A percentile compares a stretch with the other conserved stretches of the same genome.
phyloP scores from a whole-genome alignment of 2,329 filamentous ascomycete genomes.

The Cercospora berteroae region DNA sequence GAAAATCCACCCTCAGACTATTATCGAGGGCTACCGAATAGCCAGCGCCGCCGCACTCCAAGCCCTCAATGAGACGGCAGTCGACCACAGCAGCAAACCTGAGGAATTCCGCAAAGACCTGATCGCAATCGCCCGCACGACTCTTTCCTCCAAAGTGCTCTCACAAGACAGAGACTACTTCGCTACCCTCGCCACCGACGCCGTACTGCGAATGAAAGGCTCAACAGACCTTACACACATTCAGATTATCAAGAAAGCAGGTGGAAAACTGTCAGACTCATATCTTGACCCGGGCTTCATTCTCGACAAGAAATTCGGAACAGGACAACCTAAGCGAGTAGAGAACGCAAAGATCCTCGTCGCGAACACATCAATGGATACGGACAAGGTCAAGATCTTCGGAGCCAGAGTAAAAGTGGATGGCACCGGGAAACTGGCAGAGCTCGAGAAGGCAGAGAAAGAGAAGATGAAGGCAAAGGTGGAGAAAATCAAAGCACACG shows the following conservation, averaged over 20 bases:
- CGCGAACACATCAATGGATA: slow-evolving; percentile 98
- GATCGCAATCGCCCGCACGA: slow-evolving; percentile 86
- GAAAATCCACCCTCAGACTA: slow-evolving; percentile 99
- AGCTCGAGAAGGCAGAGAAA: slow-evolving; percentile 94
- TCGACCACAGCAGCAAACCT: slow-evolving; percentile 82
- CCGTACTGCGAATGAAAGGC: slow-evolving; percentile 82
- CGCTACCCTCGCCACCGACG: slow-evolving; percentile 82
- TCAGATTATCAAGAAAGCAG: slow-evolving; percentile 99
- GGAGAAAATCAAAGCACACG: slow-evolving; percentile 96
- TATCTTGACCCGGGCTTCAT: slow-evolving; percentile 99
- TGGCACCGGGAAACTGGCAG: slow-evolving; percentile 94
- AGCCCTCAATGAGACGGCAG: slow-evolving; percentile 78
- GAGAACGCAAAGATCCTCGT: slow-evolving; percentile 98
- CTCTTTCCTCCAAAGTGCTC: slow-evolving; percentile 94
- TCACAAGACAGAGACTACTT: slow-evolving; percentile 93
- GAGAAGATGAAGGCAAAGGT: slow-evolving; percentile 99
- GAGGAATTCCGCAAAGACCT: slow-evolving; percentile 87
- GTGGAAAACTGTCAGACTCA: slow-evolving; percentile 94
- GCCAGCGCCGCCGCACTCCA: slow-evolving; percentile 83
- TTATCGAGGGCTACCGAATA: slow-evolving; percentile 98
- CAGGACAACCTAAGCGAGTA: slow-evolving; percentile 95
- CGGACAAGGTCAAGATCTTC: slow-evolving; percentile 99
- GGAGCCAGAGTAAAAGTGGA: slow-evolving; percentile 95
- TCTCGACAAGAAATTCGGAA: slow-evolving; percentile 97
- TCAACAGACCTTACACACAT: slow-evolving; percentile 96